A percentile compares a stretch with the other conserved stretches of the same genome.
These are phyloP conservation scores for Diplodia corticola DNA, from an alignment of 2,329 filamentous ascomycete genomes.

Conservation along the genomic window DNA sequence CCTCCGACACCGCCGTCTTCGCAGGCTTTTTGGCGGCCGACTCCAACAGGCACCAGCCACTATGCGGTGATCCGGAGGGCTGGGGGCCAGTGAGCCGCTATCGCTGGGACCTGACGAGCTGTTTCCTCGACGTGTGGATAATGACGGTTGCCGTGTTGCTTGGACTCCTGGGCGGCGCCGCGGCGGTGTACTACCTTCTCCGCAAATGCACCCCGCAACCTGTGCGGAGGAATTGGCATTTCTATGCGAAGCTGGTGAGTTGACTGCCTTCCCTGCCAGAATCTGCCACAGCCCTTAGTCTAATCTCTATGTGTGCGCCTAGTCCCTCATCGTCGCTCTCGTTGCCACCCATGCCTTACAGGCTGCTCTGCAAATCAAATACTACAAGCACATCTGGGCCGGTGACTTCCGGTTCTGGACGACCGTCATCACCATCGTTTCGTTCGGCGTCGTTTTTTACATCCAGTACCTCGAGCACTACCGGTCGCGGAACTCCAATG, in stretches of 20 bases:
- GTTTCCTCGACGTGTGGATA: constrained; percentile 93
- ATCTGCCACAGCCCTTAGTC: not conserved
- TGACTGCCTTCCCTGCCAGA: not conserved
- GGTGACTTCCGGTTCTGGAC: constrained; percentile 87
- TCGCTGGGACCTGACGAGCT: constrained; percentile 93
- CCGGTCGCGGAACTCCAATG: constrained; percentile 80
- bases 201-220: constrained; percentile 66
- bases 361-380: constrained; percentile 72
- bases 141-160: constrained; percentile 69
- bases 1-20: constrained; percentile 26
- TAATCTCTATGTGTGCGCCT: not conserved
- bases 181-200: constrained; percentile 78
- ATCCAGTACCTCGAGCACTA: constrained; percentile 87
- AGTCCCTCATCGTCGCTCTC: constrained; percentile 67
- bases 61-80: constrained; percentile 88
- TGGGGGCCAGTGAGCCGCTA: constrained; percentile 90
- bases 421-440: constrained; percentile 68
- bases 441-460: constrained; percentile 70
- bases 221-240: constrained; percentile 83
- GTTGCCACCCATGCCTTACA: constrained; percentile 70
- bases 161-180: constrained; percentile 74
- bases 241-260: constrained; percentile 85
- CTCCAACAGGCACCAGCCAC: constrained; percentile 58
- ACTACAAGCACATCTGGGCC: constrained; percentile 68
- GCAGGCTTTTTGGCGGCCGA: constrained; percentile 57